Evolutionary conservation across 1,139 yeast genomes (phyloP).

Genomic region (Candida sp.): DNA sequence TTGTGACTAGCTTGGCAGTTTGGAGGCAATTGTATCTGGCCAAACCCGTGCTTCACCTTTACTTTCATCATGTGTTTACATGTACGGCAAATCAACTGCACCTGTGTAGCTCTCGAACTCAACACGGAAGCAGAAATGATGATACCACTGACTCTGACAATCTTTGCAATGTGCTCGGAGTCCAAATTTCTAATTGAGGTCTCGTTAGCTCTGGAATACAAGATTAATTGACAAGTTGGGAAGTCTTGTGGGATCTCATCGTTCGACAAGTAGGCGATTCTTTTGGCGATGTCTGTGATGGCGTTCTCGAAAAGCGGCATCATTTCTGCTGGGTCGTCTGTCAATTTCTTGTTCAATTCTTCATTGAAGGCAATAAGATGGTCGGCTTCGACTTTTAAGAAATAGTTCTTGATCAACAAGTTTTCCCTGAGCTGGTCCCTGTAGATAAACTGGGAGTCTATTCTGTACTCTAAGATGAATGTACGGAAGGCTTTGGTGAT

Average conservation of each 20-base stretch:
- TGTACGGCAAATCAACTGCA: conserved; percentile 85
- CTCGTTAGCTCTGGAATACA: conserved; percentile 74
- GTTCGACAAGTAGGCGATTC: conserved; percentile 67
- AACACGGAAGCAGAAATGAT: conserved; percentile 91
- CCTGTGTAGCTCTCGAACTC: conserved; percentile 83
- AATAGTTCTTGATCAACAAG: conserved; percentile 75
- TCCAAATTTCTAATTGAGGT: conserved; percentile 82
- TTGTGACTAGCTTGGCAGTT: conserved; percentile 70
- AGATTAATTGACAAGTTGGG: conserved; percentile 84
- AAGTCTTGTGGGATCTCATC: conserved; percentile 61
- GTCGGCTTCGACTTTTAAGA: conserved; percentile 77
- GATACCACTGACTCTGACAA: conserved; percentile 92
- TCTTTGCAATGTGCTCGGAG: conserved; percentile 87
- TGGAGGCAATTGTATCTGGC: conserved; percentile 79
- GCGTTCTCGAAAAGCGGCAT: conserved; percentile 91
- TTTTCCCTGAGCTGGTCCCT: conserved; percentile 94
- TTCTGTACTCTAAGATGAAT: conserved; percentile 85
- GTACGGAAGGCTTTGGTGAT: conserved; percentile 79
- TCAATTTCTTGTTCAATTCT: conserved; percentile 80
- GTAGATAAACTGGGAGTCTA: conserved; percentile 83
- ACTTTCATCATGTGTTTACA: conserved; percentile 83
- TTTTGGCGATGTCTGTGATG: conserved; percentile 86
- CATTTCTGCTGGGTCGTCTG: conserved; percentile 89
- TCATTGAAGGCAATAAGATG: conserved; percentile 90
- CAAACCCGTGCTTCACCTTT: conserved; percentile 74